Base-by-base conservation (phyloP, 106 monocot species). In the Gastrodia elata region DNA sequence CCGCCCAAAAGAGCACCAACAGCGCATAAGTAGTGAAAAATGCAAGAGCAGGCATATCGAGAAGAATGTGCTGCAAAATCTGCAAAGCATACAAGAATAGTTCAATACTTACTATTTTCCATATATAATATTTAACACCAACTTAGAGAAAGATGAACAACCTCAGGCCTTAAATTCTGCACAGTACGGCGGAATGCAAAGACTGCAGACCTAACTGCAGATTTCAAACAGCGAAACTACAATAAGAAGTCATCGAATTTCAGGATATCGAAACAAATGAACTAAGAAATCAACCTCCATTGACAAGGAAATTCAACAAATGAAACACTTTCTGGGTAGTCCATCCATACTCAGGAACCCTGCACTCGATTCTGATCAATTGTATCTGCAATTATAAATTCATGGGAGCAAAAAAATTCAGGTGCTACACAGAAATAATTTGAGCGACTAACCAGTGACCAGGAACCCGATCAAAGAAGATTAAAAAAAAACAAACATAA, bases 261-360 rank as follows among this genome's bases (percentile, higher is more conserved):
- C n/a, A 65, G 3, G 6, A 52, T 69, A 49, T 20, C 27, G 37
- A 48, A 22, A n/a, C 38, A 24, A 43, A 24, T 8, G 9, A 38
- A 65, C 11, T 34, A 8, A 16, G 74, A 74, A 33, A 55, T 87
- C 39, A 32, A 97, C 96, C 75, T 58, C 84, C 89, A 74, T 90
- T 92, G 36, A 97, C 92, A 15, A 97, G n/a, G 64, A 90, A 97
- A 74, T 90, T 97, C 65, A 97, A 77, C 32, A 97, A 81, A 75
- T 97, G 92, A 68, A 97, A 97, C 49, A 97, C 97, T 76, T 97
- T 97, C 74, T 97, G 97, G 34, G 92, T 97, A 9, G 97, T 97
- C 97, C 97, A 97, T 14, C 97, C 97, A 74, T 90, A 97, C 70
- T 97, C 97, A 0, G 97, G 97, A 16, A 97, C 97, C 83, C 97